Conservation (phyloP, 2,329 filamentous ascomycete species). For the Zymoseptoria pseudotritici region DNA sequence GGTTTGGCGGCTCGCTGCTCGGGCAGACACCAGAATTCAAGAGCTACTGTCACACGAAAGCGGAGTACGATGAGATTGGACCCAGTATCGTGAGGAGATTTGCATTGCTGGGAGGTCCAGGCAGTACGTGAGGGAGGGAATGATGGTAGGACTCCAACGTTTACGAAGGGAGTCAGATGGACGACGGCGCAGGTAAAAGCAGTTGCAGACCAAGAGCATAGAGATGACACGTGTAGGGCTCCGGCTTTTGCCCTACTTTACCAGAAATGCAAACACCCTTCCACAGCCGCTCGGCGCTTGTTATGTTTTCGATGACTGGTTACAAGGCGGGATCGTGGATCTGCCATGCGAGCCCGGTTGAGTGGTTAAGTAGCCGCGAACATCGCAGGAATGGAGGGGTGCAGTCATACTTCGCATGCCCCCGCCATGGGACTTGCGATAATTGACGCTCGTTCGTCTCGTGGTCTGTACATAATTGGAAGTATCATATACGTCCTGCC, state of each 20-base stretch:
- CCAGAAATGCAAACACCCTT: background rate
- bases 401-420: no score
- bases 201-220: background rate
- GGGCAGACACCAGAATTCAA: slow-evolving; percentile 97
- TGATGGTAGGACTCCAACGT: background rate
- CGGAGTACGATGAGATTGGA: slow-evolving; percentile 86
- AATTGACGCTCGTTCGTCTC: no score
- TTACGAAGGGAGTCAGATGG: background rate
- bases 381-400: no score
- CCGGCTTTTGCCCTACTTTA: background rate
- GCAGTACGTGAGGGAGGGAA: slow-evolving; percentile 53
- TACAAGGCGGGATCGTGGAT: no score
- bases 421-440: no score
- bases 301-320: no score
- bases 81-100: slow-evolving; percentile 94
- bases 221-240: background rate
- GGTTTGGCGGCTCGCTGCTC: slow-evolving; percentile 94
- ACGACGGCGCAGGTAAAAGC: background rate
- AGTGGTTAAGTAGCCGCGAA: no score
- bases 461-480: no score
- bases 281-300: no score
- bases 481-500: no score
- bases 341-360: no score
- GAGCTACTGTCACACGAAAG: slow-evolving; percentile 85
- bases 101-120: slow-evolving; percentile 84